Evolutionary conservation across 2,329 filamentous ascomycete species (phyloP).

Genomic region (Penicillium sp.): DNA sequence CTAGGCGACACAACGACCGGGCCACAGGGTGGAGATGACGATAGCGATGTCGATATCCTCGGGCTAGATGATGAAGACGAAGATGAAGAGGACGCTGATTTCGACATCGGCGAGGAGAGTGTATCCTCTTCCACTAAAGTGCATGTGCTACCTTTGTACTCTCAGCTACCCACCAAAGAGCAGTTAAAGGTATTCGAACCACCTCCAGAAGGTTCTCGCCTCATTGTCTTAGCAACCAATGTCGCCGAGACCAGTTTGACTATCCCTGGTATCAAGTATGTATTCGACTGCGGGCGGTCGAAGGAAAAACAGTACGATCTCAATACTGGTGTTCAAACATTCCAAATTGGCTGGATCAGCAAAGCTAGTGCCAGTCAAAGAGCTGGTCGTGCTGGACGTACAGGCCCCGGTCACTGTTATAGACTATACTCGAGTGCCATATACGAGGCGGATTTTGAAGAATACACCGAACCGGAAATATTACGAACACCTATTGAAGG

Average conservation of each 20-base stretch:
- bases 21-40: slow-evolving; percentile 50
- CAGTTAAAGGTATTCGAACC: slow-evolving; percentile 87
- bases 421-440: slow-evolving; percentile 90
- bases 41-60: slow-evolving; percentile 59
- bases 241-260: slow-evolving; percentile 96
- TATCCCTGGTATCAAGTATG: slow-evolving; percentile 90
- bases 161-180: slow-evolving; percentile 81
- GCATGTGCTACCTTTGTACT: slow-evolving; percentile 91
- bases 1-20: slow-evolving; percentile 58
- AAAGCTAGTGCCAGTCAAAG: slow-evolving; percentile 93
- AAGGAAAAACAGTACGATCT: slow-evolving; percentile 89
- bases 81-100: slow-evolving; percentile 62
- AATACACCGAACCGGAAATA: slow-evolving; percentile 85
- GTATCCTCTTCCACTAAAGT: slow-evolving; percentile 63
- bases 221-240: slow-evolving; percentile 91
- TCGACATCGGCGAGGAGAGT: slow-evolving; percentile 61
- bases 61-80: slow-evolving; percentile 45
- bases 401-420: slow-evolving; percentile 93
- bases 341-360: slow-evolving; percentile 93
- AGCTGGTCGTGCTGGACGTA: slow-evolving; percentile 89
- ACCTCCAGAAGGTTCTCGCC: slow-evolving; percentile 73
- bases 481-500: slow-evolving; percentile 88
- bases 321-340: slow-evolving; percentile 89
- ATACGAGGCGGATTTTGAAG: slow-evolving; percentile 78
- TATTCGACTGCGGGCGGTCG: slow-evolving; percentile 88